These are phyloP conservation scores for Blumeriella jaapii DNA, from an alignment of 2,329 filamentous ascomycete species.

Conservation along the genomic window DNA sequence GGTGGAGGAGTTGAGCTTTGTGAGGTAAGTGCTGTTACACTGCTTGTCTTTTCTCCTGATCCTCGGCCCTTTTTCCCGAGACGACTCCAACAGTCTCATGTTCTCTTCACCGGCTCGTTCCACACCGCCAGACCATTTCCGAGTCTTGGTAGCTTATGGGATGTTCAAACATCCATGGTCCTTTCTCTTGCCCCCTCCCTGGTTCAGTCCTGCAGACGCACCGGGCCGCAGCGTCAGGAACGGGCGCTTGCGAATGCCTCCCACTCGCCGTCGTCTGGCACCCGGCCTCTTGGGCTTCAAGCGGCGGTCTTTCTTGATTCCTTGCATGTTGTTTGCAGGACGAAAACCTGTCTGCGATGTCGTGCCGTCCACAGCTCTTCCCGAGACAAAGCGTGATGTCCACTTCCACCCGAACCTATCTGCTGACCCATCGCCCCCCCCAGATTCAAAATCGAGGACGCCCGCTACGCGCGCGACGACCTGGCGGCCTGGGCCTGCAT, in stretches of 20 bases:
- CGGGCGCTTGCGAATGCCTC: background rate
- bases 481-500: conserved; percentile 84
- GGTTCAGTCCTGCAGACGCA: background rate
- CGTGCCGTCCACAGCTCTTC: background rate
- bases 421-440: background rate
- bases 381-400: too few species aligned
- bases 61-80: background rate
- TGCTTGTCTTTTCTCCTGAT: background rate
- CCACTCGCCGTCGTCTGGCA: background rate
- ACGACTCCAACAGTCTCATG: too few species aligned
- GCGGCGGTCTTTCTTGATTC: too few species aligned
- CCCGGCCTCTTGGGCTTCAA: background rate
- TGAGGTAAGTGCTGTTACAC: conserved; percentile 44
- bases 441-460: conserved; percentile 73
- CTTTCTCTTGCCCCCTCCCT: too few species aligned
- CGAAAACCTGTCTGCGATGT: too few species aligned
- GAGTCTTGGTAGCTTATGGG: too few species aligned
- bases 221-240: conserved; percentile 2
- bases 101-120: too few species aligned
- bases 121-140: background rate
- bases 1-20: conserved; percentile 59
- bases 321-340: too few species aligned
- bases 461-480: conserved; percentile 67
- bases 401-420: too few species aligned
- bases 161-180: too few species aligned